These are phyloP conservation scores for Chaetomium tenue DNA, from an alignment of 495 filamentous ascomycete species.

Conservation along the genomic window DNA sequence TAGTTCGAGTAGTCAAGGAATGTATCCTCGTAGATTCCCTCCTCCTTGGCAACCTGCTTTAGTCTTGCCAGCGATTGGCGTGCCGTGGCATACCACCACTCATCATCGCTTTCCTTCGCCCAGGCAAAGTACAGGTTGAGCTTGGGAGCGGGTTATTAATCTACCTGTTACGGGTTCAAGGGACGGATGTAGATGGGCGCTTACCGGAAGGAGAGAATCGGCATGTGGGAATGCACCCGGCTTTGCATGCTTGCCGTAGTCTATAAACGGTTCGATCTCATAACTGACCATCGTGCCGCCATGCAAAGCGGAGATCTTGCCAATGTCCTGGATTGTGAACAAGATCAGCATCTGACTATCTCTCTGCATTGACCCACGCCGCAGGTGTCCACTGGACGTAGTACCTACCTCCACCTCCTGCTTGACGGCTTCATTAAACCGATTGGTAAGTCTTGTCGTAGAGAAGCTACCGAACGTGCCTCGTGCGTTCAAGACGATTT, in stretches of 20 bases:
- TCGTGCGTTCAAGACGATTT: constrained; percentile 23
- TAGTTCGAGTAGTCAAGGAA: constrained; percentile 31
- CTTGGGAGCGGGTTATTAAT: constrained; percentile 7
- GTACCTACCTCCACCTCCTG: constrained; percentile 21
- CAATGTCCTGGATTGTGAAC: constrained; percentile 9
- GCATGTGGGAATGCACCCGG: constrained; percentile 30
- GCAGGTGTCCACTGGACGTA: background rate
- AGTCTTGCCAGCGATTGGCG: constrained; percentile 17
- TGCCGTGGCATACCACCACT: constrained; percentile 28
- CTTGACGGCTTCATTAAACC: constrained; percentile 25
- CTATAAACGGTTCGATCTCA: constrained; percentile 33
- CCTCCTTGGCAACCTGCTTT: constrained; percentile 24
- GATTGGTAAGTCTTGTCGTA: constrained; percentile 23
- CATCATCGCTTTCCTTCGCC: constrained; percentile 23
- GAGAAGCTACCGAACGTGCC: constrained; percentile 30
- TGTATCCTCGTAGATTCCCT: constrained; percentile 28
- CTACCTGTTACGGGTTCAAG: no score
- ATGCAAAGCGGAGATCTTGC: constrained; percentile 9
- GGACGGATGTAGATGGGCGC: background rate
- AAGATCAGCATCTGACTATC: no score
- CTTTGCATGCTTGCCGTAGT: constrained; percentile 28
- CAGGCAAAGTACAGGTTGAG: constrained; percentile 32
- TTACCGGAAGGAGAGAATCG: constrained; percentile 31
- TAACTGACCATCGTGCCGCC: constrained; percentile 23
- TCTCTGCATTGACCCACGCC: background rate